These are phyloP conservation scores for Gracilaria caudata DNA, from an alignment of 23 red algal genomes.

Conservation along the genomic window DNA sequence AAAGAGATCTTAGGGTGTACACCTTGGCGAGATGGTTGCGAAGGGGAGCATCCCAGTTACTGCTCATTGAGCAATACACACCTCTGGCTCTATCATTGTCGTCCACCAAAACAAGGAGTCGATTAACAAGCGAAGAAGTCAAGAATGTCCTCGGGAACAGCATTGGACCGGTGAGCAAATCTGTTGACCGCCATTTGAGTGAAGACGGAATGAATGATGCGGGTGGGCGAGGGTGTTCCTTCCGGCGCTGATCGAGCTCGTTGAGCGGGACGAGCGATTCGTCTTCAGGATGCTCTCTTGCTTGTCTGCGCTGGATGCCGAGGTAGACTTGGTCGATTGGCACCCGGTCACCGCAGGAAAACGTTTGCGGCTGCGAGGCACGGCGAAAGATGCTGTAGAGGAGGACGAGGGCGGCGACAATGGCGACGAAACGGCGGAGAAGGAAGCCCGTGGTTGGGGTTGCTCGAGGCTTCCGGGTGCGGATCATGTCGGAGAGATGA, in stretches of 20 bases:
- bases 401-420: background rate
- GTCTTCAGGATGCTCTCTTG: background rate
- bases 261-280: slow-evolving; percentile 2
- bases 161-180: slow-evolving; percentile 12
- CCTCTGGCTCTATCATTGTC: background rate
- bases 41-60: background rate
- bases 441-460: background rate
- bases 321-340: slow-evolving; percentile 8
- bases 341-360: slow-evolving; percentile 11
- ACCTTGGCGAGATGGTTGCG: background rate
- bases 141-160: background rate
- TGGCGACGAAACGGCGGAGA: background rate
- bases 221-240: background rate
- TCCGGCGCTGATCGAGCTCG: slow-evolving; percentile 2
- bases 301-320: background rate
- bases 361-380: background rate
- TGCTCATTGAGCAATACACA: slow-evolving; percentile 1
- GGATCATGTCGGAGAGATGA: background rate
- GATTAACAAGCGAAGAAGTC: slow-evolving; percentile 5
- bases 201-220: background rate
- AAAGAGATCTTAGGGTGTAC: slow-evolving; percentile 9
- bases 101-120: background rate
- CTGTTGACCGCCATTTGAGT: background rate
- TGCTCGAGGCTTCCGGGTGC: background rate
- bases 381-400: background rate